Base-by-base conservation (phyloP, 805 yeast species). In the Cyberlindnera veronae region DNA sequence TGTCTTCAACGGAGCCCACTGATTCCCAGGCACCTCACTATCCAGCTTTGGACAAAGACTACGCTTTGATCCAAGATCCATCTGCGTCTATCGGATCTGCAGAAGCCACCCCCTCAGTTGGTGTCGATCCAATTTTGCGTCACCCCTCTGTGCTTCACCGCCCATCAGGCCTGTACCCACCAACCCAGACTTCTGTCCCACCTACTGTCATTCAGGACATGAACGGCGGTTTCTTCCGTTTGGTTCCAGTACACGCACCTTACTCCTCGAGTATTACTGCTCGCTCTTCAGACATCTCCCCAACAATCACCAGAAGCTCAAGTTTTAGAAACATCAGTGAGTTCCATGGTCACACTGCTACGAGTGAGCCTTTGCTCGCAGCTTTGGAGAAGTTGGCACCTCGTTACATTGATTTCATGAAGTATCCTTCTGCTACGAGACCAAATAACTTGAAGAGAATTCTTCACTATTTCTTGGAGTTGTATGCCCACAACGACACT, bases 381-480 rank as follows among this genome's bases (percentile, higher is more conserved):
- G 38, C 31, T 8, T 46, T 66, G 28, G 62, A 53, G 42, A 58
- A 50, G 34, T 54, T 59, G 38, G 55, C 63, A 0, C 53, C 51
- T 17, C 58, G 49, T 16, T 55, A 57, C 8, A 49, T 66, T 41
- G 64, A 65, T 28, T 66, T 61, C 31, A 45, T 64, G 33, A 48
- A 52, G 32, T 57, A 50, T 35, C 62, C 67, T 6, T 43, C 52
- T 13, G 66, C 67, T 2, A 55, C 64, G 1, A 57, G 64, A 41
- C 57, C 60, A 12, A 52, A 47, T n/a, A 64, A 60, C 38, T 34
- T 66, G 32, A 47, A 38, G 12, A 53, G 59, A 22, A 57, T 68
- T 27, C 36, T 63, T 9, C 62, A 61, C n/a, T 64, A 63, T 42
- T 58, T 69, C 30, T 42, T 66, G 32, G 65, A 65, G 21, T 58